phyloP scores from a whole-genome alignment of 768 basidiomycete species.

The Gyrodon lividus region DNA sequence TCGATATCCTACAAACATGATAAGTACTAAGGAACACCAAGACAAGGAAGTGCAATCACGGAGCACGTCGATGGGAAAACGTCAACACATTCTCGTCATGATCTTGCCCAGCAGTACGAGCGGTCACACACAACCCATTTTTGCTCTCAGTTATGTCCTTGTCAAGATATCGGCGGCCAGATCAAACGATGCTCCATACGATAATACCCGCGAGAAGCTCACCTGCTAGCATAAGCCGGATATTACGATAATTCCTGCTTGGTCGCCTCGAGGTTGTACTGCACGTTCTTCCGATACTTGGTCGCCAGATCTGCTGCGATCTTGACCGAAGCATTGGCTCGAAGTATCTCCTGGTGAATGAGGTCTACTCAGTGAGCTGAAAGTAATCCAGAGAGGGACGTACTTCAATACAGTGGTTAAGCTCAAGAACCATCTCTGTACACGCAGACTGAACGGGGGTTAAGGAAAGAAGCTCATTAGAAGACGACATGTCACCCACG shows the following conservation, averaged over 20 bases:
- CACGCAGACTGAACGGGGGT: slow-evolving; percentile 70
- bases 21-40: too few relatives aligned
- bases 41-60: too few relatives aligned
- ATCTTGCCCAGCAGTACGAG: not conserved
- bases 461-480: not conserved
- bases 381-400: slow-evolving; percentile 10
- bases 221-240: not conserved
- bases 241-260: slow-evolving; percentile 30
- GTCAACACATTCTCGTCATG: not conserved
- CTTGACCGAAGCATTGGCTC: slow-evolving; percentile 74
- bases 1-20: too few relatives aligned
- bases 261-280: slow-evolving; percentile 84
- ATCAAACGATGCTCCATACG: not conserved
- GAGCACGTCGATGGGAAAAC: too few relatives aligned
- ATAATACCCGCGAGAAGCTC: not conserved
- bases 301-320: slow-evolving; percentile 80
- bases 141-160: not conserved
- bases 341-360: slow-evolving; percentile 64
- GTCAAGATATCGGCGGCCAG: not conserved
- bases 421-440: slow-evolving; percentile 84
- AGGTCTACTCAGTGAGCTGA: not conserved
- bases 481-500: slow-evolving; percentile 42
- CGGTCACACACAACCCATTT: not conserved
- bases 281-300: slow-evolving; percentile 91
- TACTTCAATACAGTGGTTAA: slow-evolving; percentile 87